Evolutionary conservation across 2,329 filamentous ascomycete genomes (phyloP), one percentile per base, ranked within the genome.

Genomic region (Xylariaceae sp.): DNA sequence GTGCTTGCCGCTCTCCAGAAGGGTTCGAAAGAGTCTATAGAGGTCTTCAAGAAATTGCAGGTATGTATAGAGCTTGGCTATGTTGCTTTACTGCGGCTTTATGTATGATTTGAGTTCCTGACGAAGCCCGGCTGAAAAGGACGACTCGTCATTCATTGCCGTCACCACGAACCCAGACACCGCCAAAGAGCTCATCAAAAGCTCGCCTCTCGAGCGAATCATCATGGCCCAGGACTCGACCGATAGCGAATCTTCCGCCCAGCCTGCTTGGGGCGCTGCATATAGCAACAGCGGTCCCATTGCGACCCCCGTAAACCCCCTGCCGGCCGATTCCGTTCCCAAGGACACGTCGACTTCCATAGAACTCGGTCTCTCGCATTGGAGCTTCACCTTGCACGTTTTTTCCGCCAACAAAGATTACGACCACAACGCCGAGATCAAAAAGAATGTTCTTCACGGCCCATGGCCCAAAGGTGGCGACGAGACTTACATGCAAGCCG

Each of bases 21-120:
- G 27, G 27, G 52, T 14, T 54, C 61, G 38, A 46, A 52, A 27
- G 52, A 60, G 40, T 64, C 68, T 2, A 70, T 82, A 40, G 75
- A 82, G 38, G 67, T 75, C 33, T 83, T 83, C 62, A 77, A 74
- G 65, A 73, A 70, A 62, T 64, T 75, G 33, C 64, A 70, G 41
- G 72, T 72, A 57, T 43, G 65, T 38, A 11, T 15, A 19, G 6
- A 27, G 22, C 22, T 4, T 7, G 7, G 22, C 22, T 27, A 7
- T 27, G 22, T 27, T 27, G 22, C 22, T 27, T 27, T 5, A 4
- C 22, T 27, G 7, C 7, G 7, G 22, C 22, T 7, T 27, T 27
- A 27, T 27, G 17, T 6, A 6, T 43, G 22, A 3, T 41, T 3
- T 12, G 39, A n/a, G 17, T 43, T 12, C 11, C 41, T 30, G 33